A percentile compares a stretch with the other conserved stretches of the same genome.
Evolutionary conservation across 345 rosid species (phyloP).

Genomic region (Ceriops zippeliana): DNA sequence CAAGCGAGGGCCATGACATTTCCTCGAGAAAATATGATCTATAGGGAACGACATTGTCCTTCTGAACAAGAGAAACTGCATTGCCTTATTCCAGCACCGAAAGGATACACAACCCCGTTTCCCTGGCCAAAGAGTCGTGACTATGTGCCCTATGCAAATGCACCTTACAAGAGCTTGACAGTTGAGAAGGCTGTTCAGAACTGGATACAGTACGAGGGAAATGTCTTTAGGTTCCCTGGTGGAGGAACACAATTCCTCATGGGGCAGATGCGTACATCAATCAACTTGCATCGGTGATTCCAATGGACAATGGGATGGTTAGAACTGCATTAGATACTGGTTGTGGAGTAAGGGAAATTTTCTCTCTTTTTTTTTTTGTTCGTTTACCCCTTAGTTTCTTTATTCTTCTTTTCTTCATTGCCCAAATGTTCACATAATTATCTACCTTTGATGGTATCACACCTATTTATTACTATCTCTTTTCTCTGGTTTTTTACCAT

Average conservation of each 20-base stretch:
- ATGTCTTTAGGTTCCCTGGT: conserved; percentile 32
- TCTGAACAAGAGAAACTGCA: conserved; percentile 27
- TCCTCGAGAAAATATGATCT: conserved; percentile 31
- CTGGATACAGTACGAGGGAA: conserved; percentile 31
- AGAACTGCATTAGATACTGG: conserved; percentile 34
- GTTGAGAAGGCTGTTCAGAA: conserved; percentile 37
- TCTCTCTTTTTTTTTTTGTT: neutral
- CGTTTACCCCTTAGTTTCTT: neutral
- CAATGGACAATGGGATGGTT: conserved; percentile 33
- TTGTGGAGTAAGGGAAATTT: conserved; percentile 22
- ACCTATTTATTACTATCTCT: neutral
- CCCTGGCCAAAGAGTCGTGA: conserved; percentile 35
- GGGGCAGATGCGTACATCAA: conserved; percentile 32
- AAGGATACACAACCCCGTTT: conserved; percentile 26
- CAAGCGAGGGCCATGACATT: conserved; percentile 30
- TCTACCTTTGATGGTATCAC: neutral
- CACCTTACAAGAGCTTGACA: conserved; percentile 39
- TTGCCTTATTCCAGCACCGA: conserved; percentile 34
- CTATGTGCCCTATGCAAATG: conserved; percentile 29
- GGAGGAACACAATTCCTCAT: conserved; percentile 32
- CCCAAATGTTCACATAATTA: neutral
- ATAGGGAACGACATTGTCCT: conserved; percentile 34
- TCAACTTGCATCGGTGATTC: conserved; percentile 30
- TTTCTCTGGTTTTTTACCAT: neutral
- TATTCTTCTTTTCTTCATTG: neutral